These are phyloP conservation scores for Circinella umbellata DNA, from an alignment of 371 early-diverging fungal genomes.

Conservation along the genomic window DNA sequence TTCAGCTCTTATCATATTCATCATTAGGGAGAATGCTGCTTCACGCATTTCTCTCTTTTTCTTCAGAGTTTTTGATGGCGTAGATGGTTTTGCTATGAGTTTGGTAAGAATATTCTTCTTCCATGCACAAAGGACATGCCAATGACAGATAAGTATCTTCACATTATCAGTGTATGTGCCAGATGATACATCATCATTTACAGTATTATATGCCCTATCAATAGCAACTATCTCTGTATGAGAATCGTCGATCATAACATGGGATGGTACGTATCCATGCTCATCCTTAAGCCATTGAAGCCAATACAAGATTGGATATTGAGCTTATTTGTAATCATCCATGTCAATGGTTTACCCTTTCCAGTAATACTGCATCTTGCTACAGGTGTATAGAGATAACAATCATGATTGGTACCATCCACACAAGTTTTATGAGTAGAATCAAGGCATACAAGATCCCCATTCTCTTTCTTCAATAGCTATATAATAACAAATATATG, in stretches of 20 bases:
- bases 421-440: no score
- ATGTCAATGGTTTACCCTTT: conserved; percentile 1
- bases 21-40: background rate
- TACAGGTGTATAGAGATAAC: background rate
- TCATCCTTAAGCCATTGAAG: no score
- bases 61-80: background rate
- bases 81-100: background rate
- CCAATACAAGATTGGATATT: background rate
- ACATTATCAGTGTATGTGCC: background rate
- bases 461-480: no score
- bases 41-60: background rate
- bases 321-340: background rate
- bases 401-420: background rate
- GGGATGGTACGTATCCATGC: no score
- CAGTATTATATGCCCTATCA: background rate
- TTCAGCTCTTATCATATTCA: background rate
- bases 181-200: background rate
- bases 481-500: no score
- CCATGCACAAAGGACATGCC: background rate
- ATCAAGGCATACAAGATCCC: no score
- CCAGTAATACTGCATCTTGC: background rate
- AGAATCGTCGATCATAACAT: background rate
- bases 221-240: background rate
- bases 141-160: conserved; percentile 2
- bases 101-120: background rate